phyloP scores from a whole-genome alignment of 2,329 filamentous ascomycete species.

The Cryphonectria nitschkei region DNA sequence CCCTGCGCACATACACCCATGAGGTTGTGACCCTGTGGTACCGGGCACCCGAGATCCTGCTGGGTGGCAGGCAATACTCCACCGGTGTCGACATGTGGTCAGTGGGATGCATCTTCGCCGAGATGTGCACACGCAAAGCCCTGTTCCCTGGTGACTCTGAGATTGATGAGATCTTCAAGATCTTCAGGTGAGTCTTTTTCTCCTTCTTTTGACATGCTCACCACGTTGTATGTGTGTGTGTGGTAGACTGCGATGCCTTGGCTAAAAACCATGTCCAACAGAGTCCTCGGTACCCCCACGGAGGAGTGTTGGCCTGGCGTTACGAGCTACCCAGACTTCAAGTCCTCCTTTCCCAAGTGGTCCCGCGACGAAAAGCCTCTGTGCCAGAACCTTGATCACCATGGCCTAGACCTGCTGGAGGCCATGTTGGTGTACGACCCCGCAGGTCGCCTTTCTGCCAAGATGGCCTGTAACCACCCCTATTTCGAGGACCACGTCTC shows the following conservation, averaged over 20 bases:
- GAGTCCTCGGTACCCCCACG: slow-evolving; percentile 77
- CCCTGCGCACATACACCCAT: slow-evolving; percentile 85
- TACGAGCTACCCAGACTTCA: slow-evolving; percentile 87
- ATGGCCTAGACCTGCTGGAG: slow-evolving; percentile 67
- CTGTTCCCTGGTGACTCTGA: slow-evolving; percentile 88
- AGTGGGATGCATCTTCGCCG: slow-evolving; percentile 86
- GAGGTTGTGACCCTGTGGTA: slow-evolving; percentile 94
- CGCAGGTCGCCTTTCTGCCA: slow-evolving; percentile 80
- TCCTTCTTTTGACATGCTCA: neutral
- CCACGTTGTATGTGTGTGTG: neutral
- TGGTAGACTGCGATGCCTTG: neutral
- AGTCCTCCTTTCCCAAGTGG: slow-evolving; percentile 88
- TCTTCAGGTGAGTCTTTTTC: slow-evolving; percentile 68
- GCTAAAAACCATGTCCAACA: slow-evolving; percentile 37
- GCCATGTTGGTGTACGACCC: slow-evolving; percentile 81
- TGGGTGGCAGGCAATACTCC: slow-evolving; percentile 86
- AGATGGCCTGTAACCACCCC: slow-evolving; percentile 81
- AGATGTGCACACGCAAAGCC: slow-evolving; percentile 90
- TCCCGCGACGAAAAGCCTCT: slow-evolving; percentile 67
- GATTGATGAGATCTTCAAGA: slow-evolving; percentile 94
- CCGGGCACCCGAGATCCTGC: slow-evolving; percentile 81
- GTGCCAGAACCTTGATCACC: slow-evolving; percentile 71
- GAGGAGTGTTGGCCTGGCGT: slow-evolving; percentile 84
- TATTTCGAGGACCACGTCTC: slow-evolving; percentile 64
- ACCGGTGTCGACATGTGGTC: slow-evolving; percentile 97